Base-by-base conservation (phyloP, 257 asterid species). In the Ophiorrhiza pumila region DNA sequence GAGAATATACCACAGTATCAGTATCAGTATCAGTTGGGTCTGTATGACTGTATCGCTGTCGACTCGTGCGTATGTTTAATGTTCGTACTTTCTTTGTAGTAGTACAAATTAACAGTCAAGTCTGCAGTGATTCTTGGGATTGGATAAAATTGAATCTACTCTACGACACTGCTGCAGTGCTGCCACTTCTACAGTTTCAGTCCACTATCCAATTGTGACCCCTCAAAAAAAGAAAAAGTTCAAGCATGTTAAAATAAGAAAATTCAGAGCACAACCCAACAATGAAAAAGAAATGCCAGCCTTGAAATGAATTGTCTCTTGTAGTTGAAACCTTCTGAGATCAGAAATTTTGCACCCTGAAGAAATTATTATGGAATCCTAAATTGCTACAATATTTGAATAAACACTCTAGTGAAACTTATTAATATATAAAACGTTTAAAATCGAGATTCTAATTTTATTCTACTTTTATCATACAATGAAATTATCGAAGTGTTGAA, bases 1-100 rank as follows among this genome's bases (percentile, higher is more conserved):
- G 22, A 76, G 96, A 82, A 91, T 91, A 91, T 91, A 75, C 93
- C 86, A 72, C 71, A 68, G 87, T 74, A 80, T 85, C 91, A n/a
- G n/a, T n/a, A n/a, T n/a, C n/a, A n/a, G n/a, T n/a, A n/a, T n/a
- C 81, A 32, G 7, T 59, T 7, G 3, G 41, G 43, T 63, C 22
- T 46, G 52, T 1, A 46, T 1, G n/a, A n/a, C n/a, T n/a, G 10
- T 43, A 15, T 29, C n/a, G 32, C 49, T 50, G 31, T 50, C 31
- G 10, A 37, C 52, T 45, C 49, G 70, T 31, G 6, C 76, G 62
- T 68, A 37, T 18, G 22, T 18, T 49, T 14, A 49, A 5, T 22
- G 8, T 49, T 49, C 1, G 2, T 22, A 7, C 25, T 23, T 12
- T 18, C 32, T 27, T 29, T 31, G 65, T 8, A 0, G 65, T 59